A percentile compares a stretch with the other conserved stretches of the same genome.
Evolutionary conservation across 192 early-diverging fungal species (phyloP).

Genomic region (Coemansia sp.): DNA sequence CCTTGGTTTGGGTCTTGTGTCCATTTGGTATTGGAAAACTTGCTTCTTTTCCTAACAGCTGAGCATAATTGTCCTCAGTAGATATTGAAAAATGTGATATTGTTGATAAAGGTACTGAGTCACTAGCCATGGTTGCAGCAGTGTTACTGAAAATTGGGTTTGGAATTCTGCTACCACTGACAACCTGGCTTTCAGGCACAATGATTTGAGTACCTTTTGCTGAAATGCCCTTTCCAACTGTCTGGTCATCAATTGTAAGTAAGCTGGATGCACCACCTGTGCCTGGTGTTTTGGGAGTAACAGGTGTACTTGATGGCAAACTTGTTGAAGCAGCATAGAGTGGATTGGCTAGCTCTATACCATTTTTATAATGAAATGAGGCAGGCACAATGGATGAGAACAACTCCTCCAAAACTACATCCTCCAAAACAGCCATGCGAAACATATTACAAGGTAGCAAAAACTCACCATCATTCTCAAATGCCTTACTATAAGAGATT

Average conservation of each 20-base stretch:
- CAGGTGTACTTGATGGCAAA: constrained; percentile 23
- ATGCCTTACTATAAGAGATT: constrained; percentile 10
- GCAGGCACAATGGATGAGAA: constrained; percentile 59
- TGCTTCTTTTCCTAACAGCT: too few relatives aligned
- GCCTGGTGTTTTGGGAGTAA: constrained; percentile 29
- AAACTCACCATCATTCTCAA: constrained; percentile 13
- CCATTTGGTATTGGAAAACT: background rate
- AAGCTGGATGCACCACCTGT: constrained; percentile 11
- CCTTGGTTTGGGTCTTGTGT: constrained; percentile 12
- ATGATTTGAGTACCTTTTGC: constrained; percentile 44
- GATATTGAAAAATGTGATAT: background rate
- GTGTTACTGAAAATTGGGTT: constrained; percentile 37
- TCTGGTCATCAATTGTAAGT: constrained; percentile 26
- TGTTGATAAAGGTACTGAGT: background rate
- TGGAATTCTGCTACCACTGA: constrained; percentile 32
- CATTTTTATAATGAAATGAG: constrained; percentile 48
- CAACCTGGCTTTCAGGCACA: constrained; percentile 49
- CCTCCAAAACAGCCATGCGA: constrained; percentile 80
- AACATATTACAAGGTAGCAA: constrained; percentile 51
- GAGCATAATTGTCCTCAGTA: too few relatives aligned
- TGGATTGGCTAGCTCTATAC: constrained; percentile 46
- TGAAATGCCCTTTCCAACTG: constrained; percentile 41
- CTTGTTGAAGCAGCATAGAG: constrained; percentile 39
- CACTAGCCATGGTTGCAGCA: constrained; percentile 4
- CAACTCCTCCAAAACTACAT: constrained; percentile 80